These are phyloP conservation scores for Fusarium aywerte DNA, from an alignment of 2,329 filamentous ascomycete species.

Conservation along the genomic window DNA sequence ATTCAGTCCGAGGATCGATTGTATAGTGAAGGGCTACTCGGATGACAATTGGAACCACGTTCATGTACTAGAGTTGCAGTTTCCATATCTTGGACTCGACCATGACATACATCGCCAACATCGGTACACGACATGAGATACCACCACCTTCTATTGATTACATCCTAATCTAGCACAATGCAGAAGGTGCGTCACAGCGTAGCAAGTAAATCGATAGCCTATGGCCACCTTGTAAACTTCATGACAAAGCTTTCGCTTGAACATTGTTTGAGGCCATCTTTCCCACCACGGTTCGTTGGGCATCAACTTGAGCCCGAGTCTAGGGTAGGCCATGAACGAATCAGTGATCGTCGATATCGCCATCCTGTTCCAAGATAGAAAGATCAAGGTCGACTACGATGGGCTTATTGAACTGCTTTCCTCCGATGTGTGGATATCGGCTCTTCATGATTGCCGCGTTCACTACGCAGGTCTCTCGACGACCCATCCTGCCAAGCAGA, in stretches of 20 bases:
- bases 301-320: constrained; percentile 37
- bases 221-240: constrained; percentile 11
- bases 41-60: constrained; percentile 29
- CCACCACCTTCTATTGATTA: constrained; percentile 1
- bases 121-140: constrained; percentile 19
- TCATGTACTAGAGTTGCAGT: constrained; percentile 18
- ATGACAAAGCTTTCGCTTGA: constrained; percentile 12
- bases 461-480: constrained; percentile 78
- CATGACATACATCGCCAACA: constrained; percentile 4
- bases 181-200: constrained; percentile 25
- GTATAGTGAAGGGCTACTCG: neutral
- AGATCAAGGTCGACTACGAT: constrained; percentile 86
- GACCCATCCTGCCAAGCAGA: constrained; percentile 56
- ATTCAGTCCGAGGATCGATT: neutral
- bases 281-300: constrained; percentile 35
- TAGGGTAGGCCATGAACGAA: constrained; percentile 34
- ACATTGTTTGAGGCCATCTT: constrained; percentile 20
- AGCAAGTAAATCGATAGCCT: constrained; percentile 6
- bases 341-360: constrained; percentile 8
- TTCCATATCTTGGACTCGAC: constrained; percentile 13
- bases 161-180: constrained; percentile 22
- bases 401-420: constrained; percentile 78
- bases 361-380: constrained; percentile 58
- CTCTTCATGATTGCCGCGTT: constrained; percentile 81
- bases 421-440: constrained; percentile 70